Evolutionary conservation across 176 grass and related monocot species (phyloP).

Genomic region (Triticum monococcum): DNA sequence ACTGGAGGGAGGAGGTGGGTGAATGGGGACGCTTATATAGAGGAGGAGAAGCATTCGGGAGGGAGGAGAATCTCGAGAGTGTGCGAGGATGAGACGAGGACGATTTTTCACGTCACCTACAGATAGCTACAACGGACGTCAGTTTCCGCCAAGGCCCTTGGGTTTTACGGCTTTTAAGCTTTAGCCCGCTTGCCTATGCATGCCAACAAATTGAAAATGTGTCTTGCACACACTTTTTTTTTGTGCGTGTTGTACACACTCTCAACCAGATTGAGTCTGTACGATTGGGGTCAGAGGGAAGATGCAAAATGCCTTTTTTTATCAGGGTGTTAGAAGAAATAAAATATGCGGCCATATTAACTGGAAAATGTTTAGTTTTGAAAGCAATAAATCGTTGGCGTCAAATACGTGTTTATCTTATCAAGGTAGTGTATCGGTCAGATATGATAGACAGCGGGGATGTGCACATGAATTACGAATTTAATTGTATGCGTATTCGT

Average conservation of each 20-base stretch:
- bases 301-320: too few relatives aligned
- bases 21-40: conserved; percentile 28
- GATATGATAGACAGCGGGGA: too few relatives aligned
- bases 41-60: neutral
- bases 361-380: neutral
- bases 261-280: neutral
- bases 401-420: too few relatives aligned
- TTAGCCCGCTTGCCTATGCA: neutral
- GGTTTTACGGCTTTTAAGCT: neutral
- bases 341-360: neutral
- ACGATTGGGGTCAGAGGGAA: too few relatives aligned
- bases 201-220: neutral
- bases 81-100: neutral
- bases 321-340: too few relatives aligned
- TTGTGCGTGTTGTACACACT: neutral
- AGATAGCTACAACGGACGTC: neutral
- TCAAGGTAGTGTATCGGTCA: neutral
- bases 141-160: neutral
- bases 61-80: conserved; percentile 24
- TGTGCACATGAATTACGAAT: neutral
- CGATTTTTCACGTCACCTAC: conserved; percentile 42
- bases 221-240: neutral
- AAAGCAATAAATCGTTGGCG: too few relatives aligned
- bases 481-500: neutral
- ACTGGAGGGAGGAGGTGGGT: neutral